phyloP scores from a whole-genome alignment of 495 filamentous ascomycete genomes.

The Trichodelitschia bisporula region DNA sequence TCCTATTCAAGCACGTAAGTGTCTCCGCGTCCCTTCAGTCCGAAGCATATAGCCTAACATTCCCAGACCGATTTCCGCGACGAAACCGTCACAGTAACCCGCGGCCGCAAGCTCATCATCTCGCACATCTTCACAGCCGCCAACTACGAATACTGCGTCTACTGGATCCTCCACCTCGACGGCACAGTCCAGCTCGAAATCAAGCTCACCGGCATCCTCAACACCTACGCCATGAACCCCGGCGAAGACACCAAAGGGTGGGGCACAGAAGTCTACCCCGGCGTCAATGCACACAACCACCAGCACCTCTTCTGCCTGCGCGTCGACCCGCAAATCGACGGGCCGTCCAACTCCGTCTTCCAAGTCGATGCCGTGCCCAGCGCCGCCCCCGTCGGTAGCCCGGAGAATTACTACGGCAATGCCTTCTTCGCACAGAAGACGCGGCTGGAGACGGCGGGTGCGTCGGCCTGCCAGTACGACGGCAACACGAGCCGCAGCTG shows the following conservation, averaged over 20 bases:
- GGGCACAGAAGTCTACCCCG: slow-evolving; percentile 85
- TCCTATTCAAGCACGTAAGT: slow-evolving; percentile 94
- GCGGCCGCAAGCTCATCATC: slow-evolving; percentile 67
- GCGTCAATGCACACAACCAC: slow-evolving; percentile 69
- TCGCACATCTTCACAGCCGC: slow-evolving; percentile 90
- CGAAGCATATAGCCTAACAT: neutral
- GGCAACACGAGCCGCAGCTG: slow-evolving; percentile 58
- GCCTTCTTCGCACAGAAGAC: slow-evolving; percentile 85
- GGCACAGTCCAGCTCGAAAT: slow-evolving; percentile 87
- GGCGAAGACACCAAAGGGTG: slow-evolving; percentile 72
- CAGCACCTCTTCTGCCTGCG: slow-evolving; percentile 91
- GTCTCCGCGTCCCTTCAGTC: too few relatives aligned
- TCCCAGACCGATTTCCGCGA: slow-evolving; percentile 62
- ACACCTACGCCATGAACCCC: slow-evolving; percentile 67
- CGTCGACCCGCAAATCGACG: slow-evolving; percentile 75
- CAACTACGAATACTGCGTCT: slow-evolving; percentile 91
- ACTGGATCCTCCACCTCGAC: slow-evolving; percentile 89
- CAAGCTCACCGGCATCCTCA: slow-evolving; percentile 85
- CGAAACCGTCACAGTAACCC: slow-evolving; percentile 63
- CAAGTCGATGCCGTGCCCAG: slow-evolving; percentile 47
- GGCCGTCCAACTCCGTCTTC: slow-evolving; percentile 64
- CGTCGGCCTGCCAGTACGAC: slow-evolving; percentile 61
- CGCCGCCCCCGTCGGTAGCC: slow-evolving; percentile 44
- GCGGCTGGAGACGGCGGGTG: slow-evolving; percentile 46
- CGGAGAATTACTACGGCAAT: slow-evolving; percentile 78